Evolutionary conservation across 2,329 filamentous ascomycete genomes (phyloP), one percentile per base, ranked within the genome.

Genomic region (Ophiostoma triangulosporum): DNA sequence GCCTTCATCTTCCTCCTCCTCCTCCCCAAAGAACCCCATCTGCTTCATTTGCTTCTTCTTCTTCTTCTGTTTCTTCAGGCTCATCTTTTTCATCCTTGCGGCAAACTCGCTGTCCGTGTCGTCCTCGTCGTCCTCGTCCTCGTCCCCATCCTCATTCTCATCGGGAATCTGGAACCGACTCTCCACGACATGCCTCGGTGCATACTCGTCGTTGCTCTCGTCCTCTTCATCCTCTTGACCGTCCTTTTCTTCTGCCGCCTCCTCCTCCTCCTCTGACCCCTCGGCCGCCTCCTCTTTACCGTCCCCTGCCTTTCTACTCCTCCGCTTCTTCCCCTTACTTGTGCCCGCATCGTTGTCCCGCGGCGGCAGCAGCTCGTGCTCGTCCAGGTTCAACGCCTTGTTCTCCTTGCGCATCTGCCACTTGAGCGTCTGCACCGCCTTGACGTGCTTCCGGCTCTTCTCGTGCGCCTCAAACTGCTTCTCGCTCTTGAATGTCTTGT

Each of bases 391-490:
- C 8, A 88, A 66, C 49, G 81, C 73, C 48, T 73, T 72, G 61
- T 90, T 84, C 62, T 98, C 86, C 60, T 83, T 81, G 60, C 76
- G 79, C 89, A 98, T 95, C 65, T 93, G 83, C 62, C 80, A 77
- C 62, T 81, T 81, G 36, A 98, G 69, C 57, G 89, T 79, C 60
- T 90, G 83, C 6, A 96, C 76, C 2, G 88, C 84, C 65, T 95
- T 97, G 57, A 83, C 69, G 63, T 98, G 93, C 68, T 97, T 98
- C 67, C 95, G 98, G 73, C 91, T 97, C 70, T 85, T 88, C 69
- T 96, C 90, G 62, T 98, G 93, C 3, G 86, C 84, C 62, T 94
- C 83, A 57, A 86, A 89, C 64, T 97, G 91, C 59, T 88, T 89
- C 64, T 95, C 86, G 62, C 90, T 97, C 68, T 96, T 80, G 69